Percentiles rank a stretch among this genome's conserved stretches.
Conservation (phyloP, 345 rosid genomes). For the Cochlearia excelsa region DNA sequence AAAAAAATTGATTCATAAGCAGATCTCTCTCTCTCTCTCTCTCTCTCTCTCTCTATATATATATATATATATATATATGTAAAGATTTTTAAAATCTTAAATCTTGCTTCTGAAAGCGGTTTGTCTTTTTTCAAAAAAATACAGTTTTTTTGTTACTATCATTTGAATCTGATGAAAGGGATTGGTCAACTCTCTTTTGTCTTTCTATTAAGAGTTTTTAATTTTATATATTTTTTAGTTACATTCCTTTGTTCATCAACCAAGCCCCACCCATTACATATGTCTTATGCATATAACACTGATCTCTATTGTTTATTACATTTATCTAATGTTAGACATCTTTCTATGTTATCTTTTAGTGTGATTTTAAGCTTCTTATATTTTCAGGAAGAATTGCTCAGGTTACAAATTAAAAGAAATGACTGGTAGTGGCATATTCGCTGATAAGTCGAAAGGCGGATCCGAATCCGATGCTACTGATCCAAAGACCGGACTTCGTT, state of each 20-base stretch:
- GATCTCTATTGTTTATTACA: no score
- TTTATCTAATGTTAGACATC: no score
- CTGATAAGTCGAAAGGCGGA: constrained; percentile 38
- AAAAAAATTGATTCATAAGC: background rate
- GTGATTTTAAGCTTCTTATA: background rate
- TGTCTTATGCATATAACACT: no score
- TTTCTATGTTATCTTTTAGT: background rate
- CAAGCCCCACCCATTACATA: no score
- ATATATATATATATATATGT: no score
- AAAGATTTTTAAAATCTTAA: background rate
- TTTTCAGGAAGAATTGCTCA: constrained; percentile 71
- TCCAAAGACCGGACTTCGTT: constrained; percentile 56
- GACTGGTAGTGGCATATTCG: constrained; percentile 80
- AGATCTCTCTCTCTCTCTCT: constrained; percentile 6
- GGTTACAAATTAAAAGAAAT: constrained; percentile 82
- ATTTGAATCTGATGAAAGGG: constrained; percentile 20
- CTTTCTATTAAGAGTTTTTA: background rate
- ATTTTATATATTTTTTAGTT: background rate
- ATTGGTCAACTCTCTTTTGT: constrained; percentile 32
- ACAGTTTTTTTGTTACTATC: background rate
- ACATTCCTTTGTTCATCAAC: constrained; percentile 22
- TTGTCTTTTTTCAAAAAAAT: background rate
- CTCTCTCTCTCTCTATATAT: background rate
- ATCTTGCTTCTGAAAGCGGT: constrained; percentile 18
- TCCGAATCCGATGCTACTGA: constrained; percentile 49